Conservation (phyloP, 805 yeast genomes). For the Candida khao-thaluensis region DNA sequence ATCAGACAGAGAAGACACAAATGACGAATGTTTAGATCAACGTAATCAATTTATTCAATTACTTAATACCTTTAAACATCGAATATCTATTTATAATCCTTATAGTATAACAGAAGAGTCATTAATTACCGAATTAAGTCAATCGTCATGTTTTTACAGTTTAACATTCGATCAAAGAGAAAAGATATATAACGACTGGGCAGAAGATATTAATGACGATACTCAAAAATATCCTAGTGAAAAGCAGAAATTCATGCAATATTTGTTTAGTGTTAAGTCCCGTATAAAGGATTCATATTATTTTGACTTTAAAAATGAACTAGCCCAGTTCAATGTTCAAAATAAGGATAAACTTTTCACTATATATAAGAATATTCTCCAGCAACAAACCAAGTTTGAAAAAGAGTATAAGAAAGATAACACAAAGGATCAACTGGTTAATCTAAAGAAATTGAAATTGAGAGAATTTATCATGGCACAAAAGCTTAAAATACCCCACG, state of each 20-base stretch:
- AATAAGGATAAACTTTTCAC: constrained; percentile 22
- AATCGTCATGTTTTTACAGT: constrained; percentile 28
- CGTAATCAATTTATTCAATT: constrained; percentile 23
- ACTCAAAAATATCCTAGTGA: constrained; percentile 15
- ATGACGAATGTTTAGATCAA: too few species aligned
- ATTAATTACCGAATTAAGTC: constrained; percentile 25
- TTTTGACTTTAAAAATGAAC: constrained; percentile 23
- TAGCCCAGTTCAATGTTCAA: constrained; percentile 16
- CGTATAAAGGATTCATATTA: constrained; percentile 28
- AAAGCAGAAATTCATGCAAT: constrained; percentile 20
- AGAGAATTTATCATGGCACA: constrained; percentile 19
- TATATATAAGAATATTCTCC: constrained; percentile 26
- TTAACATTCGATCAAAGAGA: constrained; percentile 22
- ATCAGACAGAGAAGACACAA: too few species aligned
- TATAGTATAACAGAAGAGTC: constrained; percentile 42
- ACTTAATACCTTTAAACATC: constrained; percentile 23
- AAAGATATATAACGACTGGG: constrained; percentile 28
- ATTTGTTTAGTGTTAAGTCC: constrained; percentile 29
- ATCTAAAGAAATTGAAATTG: constrained; percentile 31
- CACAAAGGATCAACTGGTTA: constrained; percentile 16
- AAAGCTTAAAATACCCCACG: not conserved
- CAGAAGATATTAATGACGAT: constrained; percentile 2
- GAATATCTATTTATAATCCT: constrained; percentile 34
- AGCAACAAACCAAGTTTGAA: constrained; percentile 30
- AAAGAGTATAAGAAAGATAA: constrained; percentile 20